Base-by-base conservation (phyloP, 495 filamentous ascomycete genomes). In the Annulohypoxylon moriforme region DNA sequence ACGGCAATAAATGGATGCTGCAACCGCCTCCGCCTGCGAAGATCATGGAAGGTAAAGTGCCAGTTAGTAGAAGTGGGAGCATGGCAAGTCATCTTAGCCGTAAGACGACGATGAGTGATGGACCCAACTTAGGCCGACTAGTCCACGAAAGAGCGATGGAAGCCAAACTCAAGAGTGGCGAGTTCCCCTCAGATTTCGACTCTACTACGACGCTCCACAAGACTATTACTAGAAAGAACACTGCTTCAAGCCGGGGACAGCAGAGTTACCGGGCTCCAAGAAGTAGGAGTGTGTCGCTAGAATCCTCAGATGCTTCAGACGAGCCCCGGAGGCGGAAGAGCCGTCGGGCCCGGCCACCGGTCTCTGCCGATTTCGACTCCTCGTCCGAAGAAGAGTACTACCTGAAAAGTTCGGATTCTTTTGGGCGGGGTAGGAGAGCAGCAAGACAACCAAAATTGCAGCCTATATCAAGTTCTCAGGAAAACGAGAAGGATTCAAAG, bases 1-100 rank as follows among this genome's bases (percentile, higher is more conserved):
- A 88, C 24, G 92, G 90, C 59, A 89, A 89, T n/a, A 81, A 82
- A 72, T 97, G 94, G 94, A 96, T 97, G 93, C 82, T 97, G 33
- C 92, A 95, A 78, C 94, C 94, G 2, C 93, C 93, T 2, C 94
- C 94, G 38, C 87, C 86, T 55, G 92, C 94, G 16, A 91, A 88
- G 73, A 81, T 97, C 52, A 97, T 97, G 94, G 91, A 89, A 71
- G 93, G 93, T 65, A 95, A 94, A 76, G 84, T 89, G 14, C 82
- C 81, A 8, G 82, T 84, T 59, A 85, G 85, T 68, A 79, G 87
- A 53, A 89, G 82, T 68, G 78, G 82, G 46, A 88, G 85, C 62
- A 75, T 77, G 46, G 57, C 62, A 25, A 74, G 69, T 24, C 64
- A 72, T 40, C 8, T 73, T 7, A 71, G 68, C 36, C 67, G 70